Percentiles rank a stretch among this genome's conserved stretches.
phyloP scores from a whole-genome alignment of 257 asterid genomes.

The Anisodus tanguticus region DNA sequence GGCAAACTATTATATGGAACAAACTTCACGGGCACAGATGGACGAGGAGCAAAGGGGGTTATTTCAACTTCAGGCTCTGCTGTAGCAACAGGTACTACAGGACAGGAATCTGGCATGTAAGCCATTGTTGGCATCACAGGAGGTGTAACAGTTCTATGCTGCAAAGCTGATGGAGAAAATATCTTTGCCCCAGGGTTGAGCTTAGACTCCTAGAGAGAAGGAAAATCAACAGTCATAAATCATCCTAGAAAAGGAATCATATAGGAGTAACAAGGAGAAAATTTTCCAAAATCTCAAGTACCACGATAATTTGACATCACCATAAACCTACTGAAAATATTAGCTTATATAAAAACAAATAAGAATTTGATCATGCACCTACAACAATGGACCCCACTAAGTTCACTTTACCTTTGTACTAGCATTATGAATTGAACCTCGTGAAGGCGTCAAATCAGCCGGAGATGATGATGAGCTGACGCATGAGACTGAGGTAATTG shows the following conservation, averaged over 20 bases:
- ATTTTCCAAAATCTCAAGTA: not conserved
- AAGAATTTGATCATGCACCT: not conserved
- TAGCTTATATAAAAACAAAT: not conserved
- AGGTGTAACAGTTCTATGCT: constrained; percentile 56
- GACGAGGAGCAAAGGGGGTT: constrained; percentile 43
- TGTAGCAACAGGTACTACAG: constrained; percentile 50
- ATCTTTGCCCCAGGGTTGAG: constrained; percentile 89
- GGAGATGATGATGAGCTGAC: constrained; percentile 58
- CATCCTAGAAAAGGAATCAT: constrained; percentile 2
- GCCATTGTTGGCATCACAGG: constrained; percentile 54
- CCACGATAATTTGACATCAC: constrained; percentile 24
- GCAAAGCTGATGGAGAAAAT: constrained; percentile 68
- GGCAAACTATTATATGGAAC: constrained; percentile 48
- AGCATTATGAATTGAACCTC: constrained; percentile 45
- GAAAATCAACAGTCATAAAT: constrained; percentile 22
- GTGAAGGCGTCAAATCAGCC: constrained; percentile 45
- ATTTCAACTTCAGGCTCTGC: constrained; percentile 60
- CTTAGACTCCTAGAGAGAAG: constrained; percentile 65
- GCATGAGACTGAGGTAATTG: constrained; percentile 47
- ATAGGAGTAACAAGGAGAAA: not conserved
- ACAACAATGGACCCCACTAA: not conserved
- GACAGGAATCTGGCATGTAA: constrained; percentile 46
- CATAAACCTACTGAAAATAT: constrained; percentile 8
- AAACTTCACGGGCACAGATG: constrained; percentile 63
- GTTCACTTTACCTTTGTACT: constrained; percentile 54